Conservation (phyloP, 2,329 filamentous ascomycete genomes). For the Pseudogymnoascus sp. region DNA sequence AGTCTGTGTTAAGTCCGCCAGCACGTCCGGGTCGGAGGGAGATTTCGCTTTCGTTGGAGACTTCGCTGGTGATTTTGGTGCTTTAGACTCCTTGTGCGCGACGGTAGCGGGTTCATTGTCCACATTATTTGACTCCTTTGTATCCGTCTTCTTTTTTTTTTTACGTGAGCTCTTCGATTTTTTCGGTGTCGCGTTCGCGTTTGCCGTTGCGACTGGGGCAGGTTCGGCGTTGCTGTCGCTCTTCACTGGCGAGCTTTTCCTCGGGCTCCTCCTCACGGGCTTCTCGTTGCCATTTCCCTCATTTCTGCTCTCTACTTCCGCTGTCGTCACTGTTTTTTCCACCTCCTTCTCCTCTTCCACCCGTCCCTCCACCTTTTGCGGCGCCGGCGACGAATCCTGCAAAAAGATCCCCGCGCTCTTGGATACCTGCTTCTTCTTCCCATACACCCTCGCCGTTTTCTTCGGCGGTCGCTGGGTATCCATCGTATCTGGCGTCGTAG, state of each 20-base stretch:
- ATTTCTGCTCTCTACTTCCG: not conserved
- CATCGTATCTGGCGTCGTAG: not conserved
- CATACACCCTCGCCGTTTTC: conserved; percentile 4
- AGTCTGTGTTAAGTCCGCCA: not conserved
- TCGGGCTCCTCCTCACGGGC: not conserved
- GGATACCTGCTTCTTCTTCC: conserved; percentile 5
- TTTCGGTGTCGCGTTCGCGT: not conserved
- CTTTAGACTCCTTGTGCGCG: not conserved
- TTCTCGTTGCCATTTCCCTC: not conserved
- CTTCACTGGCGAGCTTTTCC: not conserved
- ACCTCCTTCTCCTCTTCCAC: not conserved
- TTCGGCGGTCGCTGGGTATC: conserved; percentile 2
- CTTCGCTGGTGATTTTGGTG: not conserved
- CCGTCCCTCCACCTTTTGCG: not conserved
- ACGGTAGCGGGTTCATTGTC: not conserved
- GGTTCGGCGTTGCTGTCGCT: not conserved
- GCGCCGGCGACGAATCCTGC: not conserved
- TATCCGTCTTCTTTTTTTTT: not conserved
- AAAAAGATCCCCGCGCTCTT: not conserved
- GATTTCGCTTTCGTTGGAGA: not conserved
- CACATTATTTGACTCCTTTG: not conserved
- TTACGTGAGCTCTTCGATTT: not conserved
- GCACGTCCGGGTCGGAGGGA: not conserved
- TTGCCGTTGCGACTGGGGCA: not conserved
- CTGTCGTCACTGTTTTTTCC: not conserved